Evolutionary conservation across 2,329 filamentous ascomycete species (phyloP).

Genomic region (Metarhizium sp.): DNA sequence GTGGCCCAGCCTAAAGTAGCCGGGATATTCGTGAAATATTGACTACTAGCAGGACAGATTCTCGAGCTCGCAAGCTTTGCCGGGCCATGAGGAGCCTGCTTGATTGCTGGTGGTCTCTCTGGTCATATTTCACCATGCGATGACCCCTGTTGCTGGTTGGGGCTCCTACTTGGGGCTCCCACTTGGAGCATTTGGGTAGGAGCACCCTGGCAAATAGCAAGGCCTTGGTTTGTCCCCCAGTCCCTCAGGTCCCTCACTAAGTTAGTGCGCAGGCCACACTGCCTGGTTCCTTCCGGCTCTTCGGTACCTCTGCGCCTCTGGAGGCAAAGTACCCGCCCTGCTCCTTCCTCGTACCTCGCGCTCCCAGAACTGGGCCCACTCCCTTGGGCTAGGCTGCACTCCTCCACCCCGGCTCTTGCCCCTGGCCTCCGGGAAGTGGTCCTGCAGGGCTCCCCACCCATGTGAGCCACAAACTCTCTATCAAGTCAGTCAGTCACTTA

Average conservation of each 20-base stretch:
- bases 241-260: too few species aligned
- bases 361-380: not conserved
- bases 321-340: not conserved
- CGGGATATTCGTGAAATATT: not conserved
- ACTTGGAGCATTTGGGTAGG: too few species aligned
- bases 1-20: not conserved
- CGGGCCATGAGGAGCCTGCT: too few species aligned
- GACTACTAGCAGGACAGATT: not conserved
- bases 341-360: not conserved
- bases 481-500: slow-evolving; percentile 1
- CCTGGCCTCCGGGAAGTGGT: slow-evolving; percentile 3
- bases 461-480: slow-evolving; percentile 3
- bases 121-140: not conserved
- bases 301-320: not conserved
- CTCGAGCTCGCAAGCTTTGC: too few species aligned
- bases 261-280: not conserved
- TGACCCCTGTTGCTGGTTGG: not conserved
- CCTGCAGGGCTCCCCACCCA: slow-evolving; percentile 4
- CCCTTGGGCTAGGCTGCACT: not conserved
- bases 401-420: not conserved
- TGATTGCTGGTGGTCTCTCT: too few species aligned
- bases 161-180: too few species aligned
- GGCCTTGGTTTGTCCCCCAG: too few species aligned
- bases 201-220: not conserved
- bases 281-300: not conserved